Evolutionary conservation across 768 basidiomycete genomes (phyloP), one percentile per base, ranked within the genome.

Genomic region (Stropharia rugosoannulata): DNA sequence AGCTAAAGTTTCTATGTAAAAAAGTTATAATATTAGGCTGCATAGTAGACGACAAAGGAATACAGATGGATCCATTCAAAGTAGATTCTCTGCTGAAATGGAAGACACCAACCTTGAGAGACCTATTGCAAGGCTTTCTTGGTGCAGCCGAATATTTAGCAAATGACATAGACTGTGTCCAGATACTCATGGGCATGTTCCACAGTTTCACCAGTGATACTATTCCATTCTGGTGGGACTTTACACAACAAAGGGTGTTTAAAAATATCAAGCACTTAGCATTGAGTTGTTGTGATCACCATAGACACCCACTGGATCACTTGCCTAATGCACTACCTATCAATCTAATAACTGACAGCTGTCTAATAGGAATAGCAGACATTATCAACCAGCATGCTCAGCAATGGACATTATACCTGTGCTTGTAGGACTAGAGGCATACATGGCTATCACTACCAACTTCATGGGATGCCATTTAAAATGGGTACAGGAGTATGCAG

Each of bases 61-160:
- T 79, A 8, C 39, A 36, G 0, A 78, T 78, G 74, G 74, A 79
- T 29, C 73, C 73, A 0, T 51, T 70, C 16, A 80, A 79, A 42
- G 75, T 80, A 0, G 72, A 79, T 38, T 43, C 56, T 0, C 65
- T 78, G 0, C 0, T 61, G 0, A 70, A 70, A 10, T 73, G 69
- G 71, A 70, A 70, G 43, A 59, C 56, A 5, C 71, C 71, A 0
- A 69, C 66, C 0, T 69, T 62, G 19, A 64, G 65, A 3, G 69
- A 67, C 19, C 55, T 70, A 22, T 44, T 77, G 1, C 49, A 59
- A 0, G 68, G 70, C 0, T 78, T 79, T 54, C 63, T 55, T n/a
- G n/a, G n/a, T n/a, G n/a, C n/a, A n/a, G n/a, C n/a, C n/a, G n/a
- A n/a, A n/a, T n/a, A n/a, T n/a, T 52, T 79, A 0, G 72, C 73